These are phyloP conservation scores for Isoetes engelmannii DNA, from an alignment of 83 land plant species.

Conservation along the genomic window DNA sequence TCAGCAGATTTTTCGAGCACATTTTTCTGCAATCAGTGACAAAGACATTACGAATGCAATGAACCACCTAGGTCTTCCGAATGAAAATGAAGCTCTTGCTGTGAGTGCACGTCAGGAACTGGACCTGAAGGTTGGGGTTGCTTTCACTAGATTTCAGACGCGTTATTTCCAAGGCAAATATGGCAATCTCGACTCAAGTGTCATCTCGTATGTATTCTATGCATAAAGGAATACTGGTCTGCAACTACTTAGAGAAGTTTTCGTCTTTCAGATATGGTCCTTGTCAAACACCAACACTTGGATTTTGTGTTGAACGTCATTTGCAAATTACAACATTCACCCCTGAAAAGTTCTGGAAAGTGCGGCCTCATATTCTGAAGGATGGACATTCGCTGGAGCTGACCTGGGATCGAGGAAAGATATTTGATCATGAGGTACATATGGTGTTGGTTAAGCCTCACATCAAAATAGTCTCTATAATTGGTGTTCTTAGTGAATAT, in stretches of 20 bases:
- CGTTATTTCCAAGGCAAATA: constrained; percentile 95
- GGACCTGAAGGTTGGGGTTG: constrained; percentile 97
- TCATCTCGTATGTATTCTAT: constrained; percentile 67
- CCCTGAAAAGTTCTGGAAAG: constrained; percentile 83
- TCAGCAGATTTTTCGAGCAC: constrained; percentile 75
- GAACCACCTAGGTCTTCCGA: constrained; percentile 74
- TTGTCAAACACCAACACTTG: constrained; percentile 98
- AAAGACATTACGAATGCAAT: constrained; percentile 80
- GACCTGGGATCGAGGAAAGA: constrained; percentile 72
- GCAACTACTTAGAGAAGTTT: background rate
- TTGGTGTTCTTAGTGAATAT: too few species aligned
- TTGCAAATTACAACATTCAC: constrained; percentile 79
- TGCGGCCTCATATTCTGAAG: constrained; percentile 58
- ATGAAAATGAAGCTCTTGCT: constrained; percentile 80
- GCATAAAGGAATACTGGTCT: too few species aligned
- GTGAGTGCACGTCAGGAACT: constrained; percentile 98
- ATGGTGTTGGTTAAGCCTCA: too few species aligned
- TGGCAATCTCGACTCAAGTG: constrained; percentile 95
- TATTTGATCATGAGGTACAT: constrained; percentile 73
- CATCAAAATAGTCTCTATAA: too few species aligned
- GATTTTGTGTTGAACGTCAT: constrained; percentile 96
- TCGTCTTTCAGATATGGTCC: constrained; percentile 80
- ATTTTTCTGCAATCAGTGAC: constrained; percentile 91
- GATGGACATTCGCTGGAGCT: constrained; percentile 73
- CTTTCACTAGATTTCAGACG: constrained; percentile 95